Base-by-base conservation (phyloP, 495 filamentous ascomycete species). In the Neurospora hispaniola region DNA sequence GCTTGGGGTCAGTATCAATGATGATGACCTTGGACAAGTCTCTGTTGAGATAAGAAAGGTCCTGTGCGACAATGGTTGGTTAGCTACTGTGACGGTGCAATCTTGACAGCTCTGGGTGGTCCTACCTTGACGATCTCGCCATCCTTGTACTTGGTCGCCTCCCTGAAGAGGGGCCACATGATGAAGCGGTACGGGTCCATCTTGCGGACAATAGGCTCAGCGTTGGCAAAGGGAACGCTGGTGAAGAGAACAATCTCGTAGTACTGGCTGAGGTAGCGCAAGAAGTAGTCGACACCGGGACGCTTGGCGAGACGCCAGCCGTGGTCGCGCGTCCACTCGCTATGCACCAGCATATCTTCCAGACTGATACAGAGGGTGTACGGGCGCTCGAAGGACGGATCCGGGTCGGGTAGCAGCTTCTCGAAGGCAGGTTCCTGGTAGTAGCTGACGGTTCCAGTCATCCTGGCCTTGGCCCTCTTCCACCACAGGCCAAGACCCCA, bases 241-340 rank as follows among this genome's bases (percentile, higher is more conserved):
- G 96, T 98, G 85, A 97, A 99, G 66, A 99, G 88, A 44, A 98
- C 96, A 31, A 99, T 86, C 80, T 99, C 96, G 81, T 97, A 99
- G 85, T 98, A 98, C 80, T 97, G 93, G 82, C 91, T 94, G 46
- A 99, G 86, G 79, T 99, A 99, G 78, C 92, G 93, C 71, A 99
- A 81, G 85, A 99, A 98, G 85, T 99, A 99, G 83, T 99, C 96
- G 66, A 97, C 87, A 48, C 96, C 96, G 39, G 96, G 96, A 42
- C 96, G 89, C 84, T 99, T 99, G 54, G 96, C 96, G 75, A 95
- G 88, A 72, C 95, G 89, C 95, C 96, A 99, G 39, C 96, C 96
- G 76, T 98, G 92, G 76, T 98, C 91, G 70, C 94, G 88, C 27
- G 89, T 89, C 96, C 96, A 99, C 77, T 97, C 92, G 80, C 91